phyloP scores from a whole-genome alignment of 306 rosid species.

The Casuarina equisetifolia region DNA sequence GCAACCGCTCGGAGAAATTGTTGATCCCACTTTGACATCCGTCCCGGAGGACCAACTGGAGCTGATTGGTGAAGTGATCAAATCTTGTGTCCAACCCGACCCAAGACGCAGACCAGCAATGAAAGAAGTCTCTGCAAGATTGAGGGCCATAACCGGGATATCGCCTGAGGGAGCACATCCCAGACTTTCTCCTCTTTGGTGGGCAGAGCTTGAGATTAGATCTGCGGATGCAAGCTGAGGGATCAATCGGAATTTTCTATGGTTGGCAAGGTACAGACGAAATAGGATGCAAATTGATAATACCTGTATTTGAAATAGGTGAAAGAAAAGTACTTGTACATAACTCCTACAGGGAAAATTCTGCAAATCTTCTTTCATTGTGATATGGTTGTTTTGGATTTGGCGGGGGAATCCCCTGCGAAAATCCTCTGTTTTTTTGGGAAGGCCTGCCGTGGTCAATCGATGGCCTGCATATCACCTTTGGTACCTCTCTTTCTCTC shows the following conservation, averaged over 20 bases:
- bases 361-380: conserved; percentile 4
- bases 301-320: conserved; percentile 32
- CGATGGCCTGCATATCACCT: background rate
- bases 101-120: conserved; percentile 56
- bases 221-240: conserved; percentile 61
- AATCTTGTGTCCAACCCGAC: conserved; percentile 54
- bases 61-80: conserved; percentile 52
- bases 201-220: conserved; percentile 95
- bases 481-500: background rate
- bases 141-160: conserved; percentile 73
- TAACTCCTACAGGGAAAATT: conserved; percentile 35
- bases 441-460: background rate
- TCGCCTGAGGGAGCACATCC: conserved; percentile 79
- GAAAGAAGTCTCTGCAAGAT: conserved; percentile 53
- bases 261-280: conserved; percentile 26
- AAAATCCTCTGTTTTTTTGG: background rate
- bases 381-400: conserved; percentile 24
- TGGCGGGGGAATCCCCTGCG: conserved; percentile 22
- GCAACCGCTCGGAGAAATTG: conserved; percentile 49
- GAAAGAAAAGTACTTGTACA: conserved; percentile 50
- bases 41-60: conserved; percentile 60
- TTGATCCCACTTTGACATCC: conserved; percentile 70
- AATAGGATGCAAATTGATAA: conserved; percentile 32
- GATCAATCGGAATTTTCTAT: conserved; percentile 4
- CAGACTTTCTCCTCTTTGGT: conserved; percentile 91